Conservation (phyloP, 2,329 filamentous ascomycete species). For the Calonectria pteridis region DNA sequence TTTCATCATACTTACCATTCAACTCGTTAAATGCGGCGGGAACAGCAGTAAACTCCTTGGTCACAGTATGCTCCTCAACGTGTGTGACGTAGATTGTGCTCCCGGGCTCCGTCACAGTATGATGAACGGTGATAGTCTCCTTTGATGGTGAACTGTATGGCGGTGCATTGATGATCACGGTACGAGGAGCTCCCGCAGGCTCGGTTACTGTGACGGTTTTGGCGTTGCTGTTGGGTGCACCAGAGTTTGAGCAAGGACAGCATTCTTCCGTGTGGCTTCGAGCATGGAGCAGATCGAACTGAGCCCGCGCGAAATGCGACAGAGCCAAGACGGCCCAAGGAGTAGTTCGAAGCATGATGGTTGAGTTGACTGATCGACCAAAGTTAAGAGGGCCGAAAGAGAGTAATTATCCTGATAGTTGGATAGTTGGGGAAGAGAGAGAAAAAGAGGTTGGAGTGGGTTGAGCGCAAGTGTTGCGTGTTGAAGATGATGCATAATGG, state of each 20-base stretch:
- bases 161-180: slow-evolving; percentile 36
- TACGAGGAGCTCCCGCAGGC: slow-evolving; percentile 29
- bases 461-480: slow-evolving; percentile 13
- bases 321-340: slow-evolving; percentile 44
- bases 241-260: slow-evolving; percentile 45
- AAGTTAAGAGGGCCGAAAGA: not conserved
- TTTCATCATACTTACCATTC: not conserved
- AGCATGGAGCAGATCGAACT: slow-evolving; percentile 35
- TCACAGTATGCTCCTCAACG: slow-evolving; percentile 40
- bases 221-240: slow-evolving; percentile 22
- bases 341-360: slow-evolving; percentile 43
- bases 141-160: slow-evolving; percentile 29
- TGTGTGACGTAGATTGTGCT: slow-evolving; percentile 42
- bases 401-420: not conserved
- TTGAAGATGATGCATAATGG: slow-evolving; percentile 18
- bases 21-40: slow-evolving; percentile 7
- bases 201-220: slow-evolving; percentile 46
- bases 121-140: slow-evolving; percentile 44
- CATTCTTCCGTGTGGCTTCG: slow-evolving; percentile 41
- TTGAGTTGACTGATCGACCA: not conserved
- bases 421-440: not conserved
- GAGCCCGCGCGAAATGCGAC: slow-evolving; percentile 44
- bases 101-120: slow-evolving; percentile 39
- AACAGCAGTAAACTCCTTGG: slow-evolving; percentile 35
- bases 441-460: not conserved